Evolutionary conservation across 73 alveolate genomes (phyloP).

Genomic region (Paramecium octaurelia): DNA sequence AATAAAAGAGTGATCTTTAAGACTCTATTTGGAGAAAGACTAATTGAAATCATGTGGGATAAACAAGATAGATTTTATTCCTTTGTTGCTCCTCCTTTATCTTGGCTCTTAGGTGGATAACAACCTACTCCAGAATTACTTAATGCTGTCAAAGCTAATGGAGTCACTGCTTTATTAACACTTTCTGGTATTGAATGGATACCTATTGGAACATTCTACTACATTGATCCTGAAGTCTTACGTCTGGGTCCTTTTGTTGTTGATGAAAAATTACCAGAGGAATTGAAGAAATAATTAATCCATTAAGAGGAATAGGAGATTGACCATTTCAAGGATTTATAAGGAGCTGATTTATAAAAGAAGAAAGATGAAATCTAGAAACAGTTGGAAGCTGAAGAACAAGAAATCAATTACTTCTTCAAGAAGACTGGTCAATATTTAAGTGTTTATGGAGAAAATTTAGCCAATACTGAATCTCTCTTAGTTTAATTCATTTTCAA

Average conservation of each 20-base stretch:
- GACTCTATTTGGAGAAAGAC: constrained; percentile 87
- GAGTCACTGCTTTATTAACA: constrained; percentile 84
- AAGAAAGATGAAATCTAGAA: constrained; percentile 56
- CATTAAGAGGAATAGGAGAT: constrained; percentile 53
- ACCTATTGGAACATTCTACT: constrained; percentile 82
- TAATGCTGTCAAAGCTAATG: constrained; percentile 70
- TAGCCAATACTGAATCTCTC: constrained; percentile 33
- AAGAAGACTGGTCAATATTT: constrained; percentile 48
- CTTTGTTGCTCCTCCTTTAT: constrained; percentile 92
- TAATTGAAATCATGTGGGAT: constrained; percentile 96
- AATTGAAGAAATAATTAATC: constrained; percentile 67
- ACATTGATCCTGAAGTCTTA: constrained; percentile 79
- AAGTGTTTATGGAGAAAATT: constrained; percentile 54
- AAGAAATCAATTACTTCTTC: constrained; percentile 47
- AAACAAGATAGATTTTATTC: constrained; percentile 81
- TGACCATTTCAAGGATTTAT: constrained; percentile 47
- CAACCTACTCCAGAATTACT: constrained; percentile 82
- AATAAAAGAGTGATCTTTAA: constrained; percentile 88
- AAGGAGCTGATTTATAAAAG: constrained; percentile 47
- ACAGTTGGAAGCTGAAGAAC: constrained; percentile 7
- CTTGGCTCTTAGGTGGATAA: constrained; percentile 93
- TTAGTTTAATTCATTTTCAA: constrained; percentile 46
- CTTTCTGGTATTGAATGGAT: constrained; percentile 96
- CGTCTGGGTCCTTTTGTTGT: constrained; percentile 81
- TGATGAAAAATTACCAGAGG: constrained; percentile 78